Evolutionary conservation across 169 alveolate species (phyloP), one percentile per base, ranked within the genome.

Genomic region (Besnoitia besnoiti): DNA sequence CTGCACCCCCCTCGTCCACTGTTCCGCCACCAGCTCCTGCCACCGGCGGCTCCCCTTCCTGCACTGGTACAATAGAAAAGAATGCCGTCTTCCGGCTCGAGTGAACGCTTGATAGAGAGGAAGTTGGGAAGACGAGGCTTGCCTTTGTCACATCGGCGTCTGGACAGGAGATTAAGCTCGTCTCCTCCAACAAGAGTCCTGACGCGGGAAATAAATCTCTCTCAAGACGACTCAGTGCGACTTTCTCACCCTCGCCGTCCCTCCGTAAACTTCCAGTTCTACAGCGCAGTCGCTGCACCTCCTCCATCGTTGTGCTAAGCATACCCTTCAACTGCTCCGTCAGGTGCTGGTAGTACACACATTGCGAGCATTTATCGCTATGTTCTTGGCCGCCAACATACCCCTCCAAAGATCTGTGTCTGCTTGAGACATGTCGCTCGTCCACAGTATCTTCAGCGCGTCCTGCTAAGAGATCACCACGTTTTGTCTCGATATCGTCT

Each of bases 341-440:
- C 59, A 77, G 87, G 24, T 77, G 87, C 37, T 44, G 87, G 47
- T 77, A 77, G 47, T 77, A 77, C 19, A 37, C 87, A 39, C 59
- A 37, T 8, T 37, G 87, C 39, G 49, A 42, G 59, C 61, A 77
- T 27, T 44, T 73, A 16, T 19, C 82, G 39, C 46, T 73, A 42
- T 73, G 44, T 4, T 21, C 46, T 39, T 73, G 82, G 46, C 16
- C 82, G 82, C 16, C n/a, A n/a, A 10, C n/a, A n/a, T 19, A 5
- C 3, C 67, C 27, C 30, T 3, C 33, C 67, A 55, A 55, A 55
- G 12, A 55, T n/a, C 24, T n/a, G 24, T 55, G 67, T 55, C 33
- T 5, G 33, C 30, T 21, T 55, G 67, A 5, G 1, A 21, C 67
- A 19, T n/a, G 67, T 3, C 30, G 33, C 67, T 55, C 55, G 14